These are phyloP conservation scores for Lobosporangium transversale DNA, from an alignment of 192 early-diverging fungal species.

Conservation along the genomic window DNA sequence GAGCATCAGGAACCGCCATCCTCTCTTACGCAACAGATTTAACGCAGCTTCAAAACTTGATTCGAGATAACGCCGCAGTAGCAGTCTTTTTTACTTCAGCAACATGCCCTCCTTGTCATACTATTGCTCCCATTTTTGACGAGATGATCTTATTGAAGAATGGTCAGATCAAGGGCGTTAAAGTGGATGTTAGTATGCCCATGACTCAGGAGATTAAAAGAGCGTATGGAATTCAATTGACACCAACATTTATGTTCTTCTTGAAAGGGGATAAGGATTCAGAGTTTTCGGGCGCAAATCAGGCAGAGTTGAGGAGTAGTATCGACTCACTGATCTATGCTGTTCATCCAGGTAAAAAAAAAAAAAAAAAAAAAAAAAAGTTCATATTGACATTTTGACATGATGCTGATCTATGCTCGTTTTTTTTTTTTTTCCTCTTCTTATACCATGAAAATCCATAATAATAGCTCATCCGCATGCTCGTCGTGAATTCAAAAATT, in stretches of 20 bases:
- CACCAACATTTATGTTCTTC: conserved; percentile 81
- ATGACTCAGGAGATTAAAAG: conserved; percentile 63
- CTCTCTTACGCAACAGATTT: conserved; percentile 55
- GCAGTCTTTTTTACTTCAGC: conserved; percentile 77
- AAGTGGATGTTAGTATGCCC: conserved; percentile 68
- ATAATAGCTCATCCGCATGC: conserved; percentile 71
- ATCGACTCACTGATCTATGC: conserved; percentile 71
- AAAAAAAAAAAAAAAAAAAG: background rate
- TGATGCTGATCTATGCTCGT: background rate
- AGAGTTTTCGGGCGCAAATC: conserved; percentile 72
- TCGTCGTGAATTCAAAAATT: conserved; percentile 48
- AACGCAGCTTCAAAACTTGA: conserved; percentile 49
- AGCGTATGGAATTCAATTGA: conserved; percentile 66
- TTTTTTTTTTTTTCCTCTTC: background rate
- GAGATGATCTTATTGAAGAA: conserved; percentile 62
- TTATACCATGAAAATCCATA: background rate
- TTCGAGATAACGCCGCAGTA: conserved; percentile 63
- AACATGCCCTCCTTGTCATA: conserved; percentile 73
- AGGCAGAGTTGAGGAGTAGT: conserved; percentile 63
- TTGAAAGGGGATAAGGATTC: conserved; percentile 64
- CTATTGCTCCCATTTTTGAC: conserved; percentile 77
- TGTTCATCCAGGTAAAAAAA: conserved; percentile 68
- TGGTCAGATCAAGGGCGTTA: conserved; percentile 64
- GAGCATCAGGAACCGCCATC: conserved; percentile 14
- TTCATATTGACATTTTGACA: background rate